Conservation (phyloP, 108 stramenopile genomes). For the Aurantiochytrium sp. region DNA sequence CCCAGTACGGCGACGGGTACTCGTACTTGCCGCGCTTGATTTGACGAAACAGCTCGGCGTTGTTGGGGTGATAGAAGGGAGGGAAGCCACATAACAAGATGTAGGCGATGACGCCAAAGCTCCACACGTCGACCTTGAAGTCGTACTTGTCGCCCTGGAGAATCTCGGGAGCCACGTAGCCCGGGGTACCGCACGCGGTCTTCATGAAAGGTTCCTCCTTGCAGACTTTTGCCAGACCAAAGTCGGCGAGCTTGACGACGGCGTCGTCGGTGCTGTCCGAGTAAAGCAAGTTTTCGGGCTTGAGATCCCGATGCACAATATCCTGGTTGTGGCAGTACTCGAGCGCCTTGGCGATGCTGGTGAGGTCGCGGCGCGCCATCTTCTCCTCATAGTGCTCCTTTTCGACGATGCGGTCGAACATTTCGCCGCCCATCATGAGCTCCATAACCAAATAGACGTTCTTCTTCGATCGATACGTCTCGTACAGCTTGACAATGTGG, state of each 20-base stretch:
- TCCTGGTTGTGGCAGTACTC: conserved; percentile 70
- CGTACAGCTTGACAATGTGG: conserved; percentile 46
- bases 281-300: conserved; percentile 78
- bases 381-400: conserved; percentile 76
- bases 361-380: conserved; percentile 68
- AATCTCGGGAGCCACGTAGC: conserved; percentile 87
- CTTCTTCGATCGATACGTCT: conserved; percentile 37
- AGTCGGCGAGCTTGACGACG: conserved; percentile 93
- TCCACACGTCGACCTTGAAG: conserved; percentile 86
- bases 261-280: conserved; percentile 63
- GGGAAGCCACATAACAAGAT: conserved; percentile 95
- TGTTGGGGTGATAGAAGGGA: conserved; percentile 90
- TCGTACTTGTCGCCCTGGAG: conserved; percentile 76
- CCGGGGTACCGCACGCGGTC: conserved; percentile 90
- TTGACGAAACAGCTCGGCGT: conserved; percentile 51
- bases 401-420: conserved; percentile 84
- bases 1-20: conserved; percentile 49
- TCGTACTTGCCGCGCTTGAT: conserved; percentile 45
- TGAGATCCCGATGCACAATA: conserved; percentile 80
- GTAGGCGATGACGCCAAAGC: conserved; percentile 88
- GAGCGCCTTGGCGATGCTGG: conserved; percentile 69
- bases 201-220: conserved; percentile 66
- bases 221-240: conserved; percentile 89
- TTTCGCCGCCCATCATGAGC: conserved; percentile 77
- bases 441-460: conserved; percentile 56